Base-by-base conservation (phyloP, 2,329 filamentous ascomycete species). In the Claviceps humidiphila region DNA sequence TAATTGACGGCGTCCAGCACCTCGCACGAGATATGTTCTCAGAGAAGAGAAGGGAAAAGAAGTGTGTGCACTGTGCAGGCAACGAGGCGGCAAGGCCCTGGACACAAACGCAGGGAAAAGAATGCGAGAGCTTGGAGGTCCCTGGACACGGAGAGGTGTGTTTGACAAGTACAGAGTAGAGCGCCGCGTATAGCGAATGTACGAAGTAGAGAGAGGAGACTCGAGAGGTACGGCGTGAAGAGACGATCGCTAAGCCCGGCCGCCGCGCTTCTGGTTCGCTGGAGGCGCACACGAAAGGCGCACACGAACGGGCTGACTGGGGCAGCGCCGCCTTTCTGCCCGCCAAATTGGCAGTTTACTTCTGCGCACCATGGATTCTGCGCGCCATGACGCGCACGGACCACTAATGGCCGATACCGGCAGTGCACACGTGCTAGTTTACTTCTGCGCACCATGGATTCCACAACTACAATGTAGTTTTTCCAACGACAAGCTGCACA, bases 171-270 rank as follows among this genome's bases (percentile, higher is more conserved):
- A 49, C 52, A 46, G 49, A 54, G 24, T 26, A 34, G 30, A 34
- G 30, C 30, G 30, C 30, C 30, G 30, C 30, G 26, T 30, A 30
- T 7, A 34, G 30, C 30, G 9, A 11, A 34, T 34, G 30, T 34
- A 40, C 16, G 14, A 13, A n/a, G 4, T 24, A 24, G 24, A 24
- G 24, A 24, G 24, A 24, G 24, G 24, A 24, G 24, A 22, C 22
- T 22, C 22, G 24, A 24, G 5, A 38, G 43, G 53, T 44, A 49
- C 53, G 47, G 50, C 52, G 51, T 51, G 43, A 50, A 55, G 51
- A 57, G 52, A 44, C 49, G 55, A 55, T 56, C 51, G 55, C 55
- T 55, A 55, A 55, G 55, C 55, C 53, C 51, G 51, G 55, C 53
- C 53, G 49, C 55, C 55, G 55, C 55, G 53, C 55, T 54, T 55